phyloP scores from a whole-genome alignment of 1,139 yeast species.

The Nadsonia starkeyi-henricii region DNA sequence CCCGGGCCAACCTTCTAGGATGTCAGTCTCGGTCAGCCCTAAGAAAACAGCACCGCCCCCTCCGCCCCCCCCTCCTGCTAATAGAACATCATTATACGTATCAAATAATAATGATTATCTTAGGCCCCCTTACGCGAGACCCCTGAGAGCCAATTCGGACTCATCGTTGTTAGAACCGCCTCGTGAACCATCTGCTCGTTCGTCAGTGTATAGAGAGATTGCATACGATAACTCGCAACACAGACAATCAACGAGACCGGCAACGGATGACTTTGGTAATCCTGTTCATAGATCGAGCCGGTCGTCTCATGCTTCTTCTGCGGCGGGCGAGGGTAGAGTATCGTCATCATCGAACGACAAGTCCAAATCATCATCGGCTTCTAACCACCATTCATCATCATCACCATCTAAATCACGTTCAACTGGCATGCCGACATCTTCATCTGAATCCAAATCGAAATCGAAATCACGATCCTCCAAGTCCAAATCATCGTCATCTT shows the following conservation, averaged over 20 bases:
- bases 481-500: not conserved
- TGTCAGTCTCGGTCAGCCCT: not conserved
- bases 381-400: no score
- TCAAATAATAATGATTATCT: not conserved
- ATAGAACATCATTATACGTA: not conserved
- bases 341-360: no score
- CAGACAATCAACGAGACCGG: no score
- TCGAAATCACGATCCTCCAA: not conserved
- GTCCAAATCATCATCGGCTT: no score
- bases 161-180: not conserved
- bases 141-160: not conserved
- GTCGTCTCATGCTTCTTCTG: no score
- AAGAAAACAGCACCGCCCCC: not conserved
- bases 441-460: not conserved
- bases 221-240: not conserved
- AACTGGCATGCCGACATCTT: not conserved
- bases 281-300: no score
- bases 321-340: no score
- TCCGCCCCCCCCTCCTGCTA: not conserved
- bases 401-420: no score
- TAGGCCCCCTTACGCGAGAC: not conserved
- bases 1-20: no score
- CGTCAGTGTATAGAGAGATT: not conserved
- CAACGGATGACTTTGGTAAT: no score
- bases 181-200: not conserved